phyloP scores from a whole-genome alignment of 2,329 filamentous ascomycete genomes.

The Didymella arachidicola region DNA sequence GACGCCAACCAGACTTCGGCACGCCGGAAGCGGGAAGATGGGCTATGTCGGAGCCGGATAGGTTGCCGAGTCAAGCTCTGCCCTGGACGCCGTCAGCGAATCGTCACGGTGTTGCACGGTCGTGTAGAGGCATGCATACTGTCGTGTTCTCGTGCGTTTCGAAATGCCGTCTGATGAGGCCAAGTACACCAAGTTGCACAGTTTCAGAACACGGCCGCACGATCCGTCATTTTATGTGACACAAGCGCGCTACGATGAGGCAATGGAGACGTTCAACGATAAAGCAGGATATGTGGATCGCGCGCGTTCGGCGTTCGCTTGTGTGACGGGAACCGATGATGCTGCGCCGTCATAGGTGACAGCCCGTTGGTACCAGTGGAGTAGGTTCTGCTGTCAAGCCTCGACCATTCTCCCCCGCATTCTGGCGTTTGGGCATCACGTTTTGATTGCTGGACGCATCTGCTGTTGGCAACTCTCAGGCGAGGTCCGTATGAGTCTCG shows the following conservation, averaged over 20 bases:
- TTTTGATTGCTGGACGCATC: constrained; percentile 22
- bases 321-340: constrained; percentile 3
- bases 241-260: constrained; percentile 9
- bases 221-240: constrained; percentile 6
- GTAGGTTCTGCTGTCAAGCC: constrained; percentile 21
- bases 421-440: constrained; percentile 14
- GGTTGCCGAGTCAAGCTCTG: constrained; percentile 14
- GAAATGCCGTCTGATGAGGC: constrained; percentile 1
- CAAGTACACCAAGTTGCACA: constrained; percentile 7
- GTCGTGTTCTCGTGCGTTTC: constrained; percentile 9
- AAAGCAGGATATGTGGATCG: constrained; percentile 1
- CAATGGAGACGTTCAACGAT: constrained; percentile 4
- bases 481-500: not conserved
- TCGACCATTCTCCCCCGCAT: constrained; percentile 21
- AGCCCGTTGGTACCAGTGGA: not conserved
- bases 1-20: constrained; percentile 1
- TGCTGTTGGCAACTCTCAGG: constrained; percentile 26
- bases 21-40: constrained; percentile 10
- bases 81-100: constrained; percentile 5
- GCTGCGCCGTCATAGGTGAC: constrained; percentile 14
- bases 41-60: constrained; percentile 1
- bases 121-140: constrained; percentile 10
- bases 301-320: constrained; percentile 3
- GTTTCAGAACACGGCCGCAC: constrained; percentile 7
- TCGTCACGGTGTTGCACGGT: constrained; percentile 1